These are phyloP conservation scores for Pseudopithomyces maydicus DNA, from an alignment of 2,329 filamentous ascomycete species.

Conservation along the genomic window DNA sequence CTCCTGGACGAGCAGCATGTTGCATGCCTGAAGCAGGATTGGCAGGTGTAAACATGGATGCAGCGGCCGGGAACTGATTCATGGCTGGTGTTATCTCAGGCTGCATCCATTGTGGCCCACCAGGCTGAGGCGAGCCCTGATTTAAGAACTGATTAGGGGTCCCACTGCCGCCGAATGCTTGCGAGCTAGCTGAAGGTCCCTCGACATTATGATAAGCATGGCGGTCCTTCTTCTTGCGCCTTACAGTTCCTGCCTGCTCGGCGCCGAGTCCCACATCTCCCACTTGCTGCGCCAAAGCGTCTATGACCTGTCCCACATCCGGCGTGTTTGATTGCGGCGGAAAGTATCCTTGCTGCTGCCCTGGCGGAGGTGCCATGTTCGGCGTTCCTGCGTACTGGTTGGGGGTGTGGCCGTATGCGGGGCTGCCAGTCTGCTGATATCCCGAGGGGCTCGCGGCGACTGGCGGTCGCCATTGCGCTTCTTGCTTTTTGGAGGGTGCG, in stretches of 20 bases:
- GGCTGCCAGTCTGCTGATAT: conserved; percentile 50
- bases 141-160: conserved; percentile 65
- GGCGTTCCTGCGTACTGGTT: conserved; percentile 39
- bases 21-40: conserved; percentile 42
- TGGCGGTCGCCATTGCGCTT: conserved; percentile 45
- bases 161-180: conserved; percentile 69
- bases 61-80: conserved; percentile 68
- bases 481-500: conserved; percentile 29
- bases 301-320: conserved; percentile 41
- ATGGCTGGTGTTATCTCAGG: conserved; percentile 52
- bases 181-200: conserved; percentile 68
- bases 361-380: conserved; percentile 30
- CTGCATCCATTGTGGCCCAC: conserved; percentile 47
- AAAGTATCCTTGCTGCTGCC: conserved; percentile 49
- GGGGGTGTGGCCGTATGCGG: conserved; percentile 31
- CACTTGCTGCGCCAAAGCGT: conserved; percentile 33
- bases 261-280: conserved; percentile 32
- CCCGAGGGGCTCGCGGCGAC: conserved; percentile 51
- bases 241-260: conserved; percentile 53
- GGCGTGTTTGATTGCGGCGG: conserved; percentile 40
- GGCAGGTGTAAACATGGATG: conserved; percentile 57
- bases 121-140: conserved; percentile 35
- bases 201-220: conserved; percentile 91
- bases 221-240: conserved; percentile 87
- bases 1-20: conserved; percentile 39